These are phyloP conservation scores for Tetradesmus lagerheimii DNA, from an alignment of 139 green algal species.

Conservation along the genomic window DNA sequence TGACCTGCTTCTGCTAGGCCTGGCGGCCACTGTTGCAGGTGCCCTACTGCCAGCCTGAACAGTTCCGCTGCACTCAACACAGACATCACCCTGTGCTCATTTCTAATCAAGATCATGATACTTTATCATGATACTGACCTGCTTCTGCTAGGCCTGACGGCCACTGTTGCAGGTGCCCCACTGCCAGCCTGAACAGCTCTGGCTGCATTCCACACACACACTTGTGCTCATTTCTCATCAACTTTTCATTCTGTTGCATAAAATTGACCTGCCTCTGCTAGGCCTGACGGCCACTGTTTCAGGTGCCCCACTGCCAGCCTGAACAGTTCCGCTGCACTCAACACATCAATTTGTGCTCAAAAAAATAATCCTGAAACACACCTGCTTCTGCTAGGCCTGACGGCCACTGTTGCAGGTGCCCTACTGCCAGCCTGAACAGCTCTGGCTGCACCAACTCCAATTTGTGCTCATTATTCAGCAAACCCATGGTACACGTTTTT, in stretches of 20 bases:
- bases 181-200: slow-evolving; percentile 81
- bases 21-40: slow-evolving; percentile 61
- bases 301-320: slow-evolving; percentile 76
- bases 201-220: no score
- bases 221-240: no score
- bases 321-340: slow-evolving; percentile 75
- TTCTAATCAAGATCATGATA: no score
- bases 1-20: background rate
- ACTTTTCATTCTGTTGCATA: no score
- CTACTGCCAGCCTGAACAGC: slow-evolving; percentile 79
- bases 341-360: no score
- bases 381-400: background rate
- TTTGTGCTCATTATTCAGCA: no score
- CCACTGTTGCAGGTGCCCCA: slow-evolving; percentile 58
- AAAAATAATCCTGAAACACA: slow-evolving; percentile 77
- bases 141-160: slow-evolving; percentile 42
- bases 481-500: no score
- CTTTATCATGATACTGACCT: slow-evolving; percentile 74
- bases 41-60: slow-evolving; percentile 75
- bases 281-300: slow-evolving; percentile 53
- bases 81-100: no score
- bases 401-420: slow-evolving; percentile 62
- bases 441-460: no score
- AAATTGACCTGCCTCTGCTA: background rate
- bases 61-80: slow-evolving; percentile 77